These are phyloP conservation scores for Coemansia erecta DNA, from an alignment of 192 early-diverging fungal species.

Conservation along the genomic window DNA sequence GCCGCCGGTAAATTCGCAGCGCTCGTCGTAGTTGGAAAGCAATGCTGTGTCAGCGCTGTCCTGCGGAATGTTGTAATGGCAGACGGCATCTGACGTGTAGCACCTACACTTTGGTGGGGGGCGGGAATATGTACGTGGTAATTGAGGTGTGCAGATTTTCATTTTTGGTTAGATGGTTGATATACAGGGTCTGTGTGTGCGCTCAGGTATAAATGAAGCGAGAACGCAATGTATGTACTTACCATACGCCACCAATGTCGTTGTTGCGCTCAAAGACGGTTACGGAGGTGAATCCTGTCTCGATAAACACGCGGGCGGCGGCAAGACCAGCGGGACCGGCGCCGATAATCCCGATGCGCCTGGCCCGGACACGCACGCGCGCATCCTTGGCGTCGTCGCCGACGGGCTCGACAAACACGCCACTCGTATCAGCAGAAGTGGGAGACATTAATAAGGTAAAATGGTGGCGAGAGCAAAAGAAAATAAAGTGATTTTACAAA, in stretches of 20 bases:
- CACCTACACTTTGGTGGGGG: conserved; percentile 37
- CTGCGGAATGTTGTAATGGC: conserved; percentile 37
- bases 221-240: conserved; percentile 21
- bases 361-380: conserved; percentile 7
- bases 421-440: too few species aligned
- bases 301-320: conserved; percentile 23
- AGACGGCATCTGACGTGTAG: conserved; percentile 42
- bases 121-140: too few species aligned
- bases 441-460: background rate
- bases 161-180: background rate
- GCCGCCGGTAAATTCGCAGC: conserved; percentile 7
- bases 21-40: conserved; percentile 8
- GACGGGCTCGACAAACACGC: background rate
- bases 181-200: background rate
- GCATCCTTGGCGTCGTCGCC: background rate
- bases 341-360: conserved; percentile 28
- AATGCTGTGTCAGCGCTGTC: background rate
- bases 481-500: background rate
- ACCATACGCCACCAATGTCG: conserved; percentile 56
- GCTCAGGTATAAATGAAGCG: too few species aligned
- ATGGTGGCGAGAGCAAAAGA: background rate
- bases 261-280: conserved; percentile 53
- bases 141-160: background rate
- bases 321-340: conserved; percentile 37
- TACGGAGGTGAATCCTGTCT: conserved; percentile 21